Base-by-base conservation (phyloP, 768 basidiomycete species). In the Leccinum boreale region DNA sequence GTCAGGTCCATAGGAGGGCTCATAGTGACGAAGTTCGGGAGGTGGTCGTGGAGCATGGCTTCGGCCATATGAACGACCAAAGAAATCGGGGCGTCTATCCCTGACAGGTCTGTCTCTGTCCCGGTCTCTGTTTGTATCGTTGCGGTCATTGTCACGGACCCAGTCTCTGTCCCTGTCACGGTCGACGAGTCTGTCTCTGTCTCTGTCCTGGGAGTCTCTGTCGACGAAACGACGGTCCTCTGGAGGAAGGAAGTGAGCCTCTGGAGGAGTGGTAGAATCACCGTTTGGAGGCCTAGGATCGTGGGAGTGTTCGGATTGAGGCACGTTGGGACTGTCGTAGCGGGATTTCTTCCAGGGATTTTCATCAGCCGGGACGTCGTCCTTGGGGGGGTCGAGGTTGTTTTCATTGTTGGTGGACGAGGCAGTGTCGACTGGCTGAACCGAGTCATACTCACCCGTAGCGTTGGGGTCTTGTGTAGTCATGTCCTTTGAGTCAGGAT, bases 21-120 rank as follows among this genome's bases (percentile, higher is more conserved):
- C 79, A 58, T 79, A 81, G 48, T 81, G 79, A 26, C 81, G 76
- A 51, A 75, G 73, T 50, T 81, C 80, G 51, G 77, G 74, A 24
- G 77, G 78, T 23, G 77, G 78, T 46, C 78, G 69, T 17, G 78
- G 77, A 21, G 67, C 65, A 60, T 76, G 75, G 59, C 67, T 71
- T 65, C 68, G 74, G 56, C 70, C 77, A 60, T 74, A 79, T 47
- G 73, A 75, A 57, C 73, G 75, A 49, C 72, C 72, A 58, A 67
- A 67, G 46, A 72, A 71, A 23, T 77, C 76, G 42, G 73, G 67
- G 24, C 77, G 73, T 51, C 74, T 74, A n/a, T 77, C 67, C n/a
- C 68, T 62, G 52, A 53, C 33, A 12, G 74, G 69, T 52, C 71
- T 62, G 39, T 71, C 77, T 59, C 72, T 71, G 55, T 73, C 72